Evolutionary conservation across 345 rosid species (phyloP).

Genomic region (Syzygium grande): DNA sequence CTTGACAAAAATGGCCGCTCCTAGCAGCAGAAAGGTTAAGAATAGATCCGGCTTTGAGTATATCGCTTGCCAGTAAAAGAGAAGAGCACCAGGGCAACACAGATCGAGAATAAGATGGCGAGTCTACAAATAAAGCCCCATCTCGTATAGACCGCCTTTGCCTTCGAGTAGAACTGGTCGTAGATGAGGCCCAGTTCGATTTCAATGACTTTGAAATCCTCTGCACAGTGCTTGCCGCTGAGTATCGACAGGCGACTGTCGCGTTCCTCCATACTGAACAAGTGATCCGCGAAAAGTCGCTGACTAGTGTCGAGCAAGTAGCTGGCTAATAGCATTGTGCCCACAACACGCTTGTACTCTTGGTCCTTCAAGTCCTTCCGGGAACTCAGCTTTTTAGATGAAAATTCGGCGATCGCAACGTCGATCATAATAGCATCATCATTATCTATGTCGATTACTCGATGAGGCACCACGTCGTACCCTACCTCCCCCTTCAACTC

Average conservation of each 20-base stretch:
- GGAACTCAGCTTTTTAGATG: background rate
- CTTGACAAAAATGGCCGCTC: conserved; percentile 7
- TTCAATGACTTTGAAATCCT: conserved; percentile 23
- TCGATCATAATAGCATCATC: background rate
- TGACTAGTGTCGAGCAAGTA: background rate
- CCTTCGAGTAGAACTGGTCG: conserved; percentile 40
- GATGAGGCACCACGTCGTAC: background rate
- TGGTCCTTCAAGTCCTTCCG: background rate
- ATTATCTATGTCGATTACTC: background rate
- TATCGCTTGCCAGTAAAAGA: background rate
- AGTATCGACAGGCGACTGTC: background rate
- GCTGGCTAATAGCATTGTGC: background rate
- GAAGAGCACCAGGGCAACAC: background rate
- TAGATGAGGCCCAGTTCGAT: conserved; percentile 34
- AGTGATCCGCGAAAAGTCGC: background rate
- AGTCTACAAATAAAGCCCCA: conserved; percentile 11
- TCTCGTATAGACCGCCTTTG: conserved; percentile 1
- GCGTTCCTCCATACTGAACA: background rate
- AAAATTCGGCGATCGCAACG: background rate
- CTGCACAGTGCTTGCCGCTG: background rate
- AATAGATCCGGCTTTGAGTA: background rate
- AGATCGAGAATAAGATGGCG: background rate
- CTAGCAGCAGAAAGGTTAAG: conserved; percentile 8
- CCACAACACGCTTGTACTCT: background rate
- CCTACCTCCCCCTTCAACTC: rapidly evolving